Base-by-base conservation (phyloP, 345 rosid genomes). In the Raphanus sativus region DNA sequence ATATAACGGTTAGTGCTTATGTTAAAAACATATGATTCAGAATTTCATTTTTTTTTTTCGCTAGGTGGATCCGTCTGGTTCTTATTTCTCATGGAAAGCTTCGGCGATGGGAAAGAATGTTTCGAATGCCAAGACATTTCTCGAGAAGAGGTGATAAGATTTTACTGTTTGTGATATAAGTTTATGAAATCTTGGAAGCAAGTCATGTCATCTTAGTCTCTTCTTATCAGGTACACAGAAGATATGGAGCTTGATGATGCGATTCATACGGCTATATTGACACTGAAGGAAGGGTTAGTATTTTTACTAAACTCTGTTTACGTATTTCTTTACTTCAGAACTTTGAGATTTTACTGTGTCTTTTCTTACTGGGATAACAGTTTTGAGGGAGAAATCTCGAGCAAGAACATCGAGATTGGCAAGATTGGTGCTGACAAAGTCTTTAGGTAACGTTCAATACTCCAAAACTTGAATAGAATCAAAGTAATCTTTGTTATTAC, bases 221-320 rank as follows among this genome's bases (percentile, higher is more conserved):
- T 28, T 28, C 7, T 73, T 55, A 42, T 29, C 67, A 91, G 98
- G 86, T 95, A 92, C 81, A 90, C 96, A 1, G 96, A 95, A 73
- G 99, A 95, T 74, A 92, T 95, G 98, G 99, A 95, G 83, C 98
- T 95, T 68, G 99, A 95, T 81, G 99, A 95, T 84, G 99, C 98
- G 34, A 94, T 95, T n/a, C 98, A 95, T 87, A 92, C 99, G 1
- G 99, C 98, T 13, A 89, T 95, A 55, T 81, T 92, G 83, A 92
- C 99, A 34, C 75, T 95, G 78, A 95, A 95, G 81, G 98, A 95
- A 83, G 99, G 99, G 99, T 95, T 78, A 67, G 67, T 34, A 15
- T 4, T 28, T 15, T 25, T 71, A 59, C 71, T 17, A 65, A 50
- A 52, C 16, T 30, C 29, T 28, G 2, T 48, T 28, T 6, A 65